phyloP scores from a whole-genome alignment of 768 basidiomycete species.

The Scleroderma citrinum region DNA sequence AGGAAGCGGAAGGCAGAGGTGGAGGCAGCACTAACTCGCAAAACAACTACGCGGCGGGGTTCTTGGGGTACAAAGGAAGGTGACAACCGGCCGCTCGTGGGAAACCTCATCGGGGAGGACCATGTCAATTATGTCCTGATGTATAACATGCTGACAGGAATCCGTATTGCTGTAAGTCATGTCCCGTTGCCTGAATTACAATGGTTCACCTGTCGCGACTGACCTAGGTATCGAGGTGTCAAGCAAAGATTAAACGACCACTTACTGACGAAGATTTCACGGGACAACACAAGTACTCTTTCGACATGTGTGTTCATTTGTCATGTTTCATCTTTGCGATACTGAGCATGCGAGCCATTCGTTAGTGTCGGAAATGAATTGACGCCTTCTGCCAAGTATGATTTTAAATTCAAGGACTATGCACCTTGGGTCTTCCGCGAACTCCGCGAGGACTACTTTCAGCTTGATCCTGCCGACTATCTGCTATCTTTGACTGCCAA shows the following conservation, averaged over 20 bases:
- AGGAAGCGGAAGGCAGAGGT: conserved; percentile 69
- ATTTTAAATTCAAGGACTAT: conserved; percentile 99
- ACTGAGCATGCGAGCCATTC: conserved; percentile 4
- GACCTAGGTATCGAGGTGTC: conserved; percentile 83
- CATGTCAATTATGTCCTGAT: conserved; percentile 99
- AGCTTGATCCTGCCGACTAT: conserved; percentile 96
- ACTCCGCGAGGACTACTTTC: conserved; percentile 89
- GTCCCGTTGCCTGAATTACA: not conserved
- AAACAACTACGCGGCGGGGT: conserved; percentile 17
- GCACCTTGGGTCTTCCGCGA: conserved; percentile 98
- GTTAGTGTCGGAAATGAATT: conserved; percentile 91
- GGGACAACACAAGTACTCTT: conserved; percentile 90
- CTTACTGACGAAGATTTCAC: conserved; percentile 83
- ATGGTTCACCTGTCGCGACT: conserved; percentile 5
- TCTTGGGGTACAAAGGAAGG: conserved; percentile 27
- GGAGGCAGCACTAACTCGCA: conserved; percentile 48
- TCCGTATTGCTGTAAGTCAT: conserved; percentile 78
- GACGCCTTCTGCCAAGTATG: conserved; percentile 95
- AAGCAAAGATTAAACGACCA: conserved; percentile 87
- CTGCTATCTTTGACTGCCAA: conserved; percentile 93
- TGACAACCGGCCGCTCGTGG: conserved; percentile 66
- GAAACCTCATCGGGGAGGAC: conserved; percentile 95
- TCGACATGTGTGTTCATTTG: conserved; percentile 73
- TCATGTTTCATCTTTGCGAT: not conserved
- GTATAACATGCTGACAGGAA: conserved; percentile 99